phyloP scores from a whole-genome alignment of 169 alveolate species.

The Plasmodium knowlesi region DNA sequence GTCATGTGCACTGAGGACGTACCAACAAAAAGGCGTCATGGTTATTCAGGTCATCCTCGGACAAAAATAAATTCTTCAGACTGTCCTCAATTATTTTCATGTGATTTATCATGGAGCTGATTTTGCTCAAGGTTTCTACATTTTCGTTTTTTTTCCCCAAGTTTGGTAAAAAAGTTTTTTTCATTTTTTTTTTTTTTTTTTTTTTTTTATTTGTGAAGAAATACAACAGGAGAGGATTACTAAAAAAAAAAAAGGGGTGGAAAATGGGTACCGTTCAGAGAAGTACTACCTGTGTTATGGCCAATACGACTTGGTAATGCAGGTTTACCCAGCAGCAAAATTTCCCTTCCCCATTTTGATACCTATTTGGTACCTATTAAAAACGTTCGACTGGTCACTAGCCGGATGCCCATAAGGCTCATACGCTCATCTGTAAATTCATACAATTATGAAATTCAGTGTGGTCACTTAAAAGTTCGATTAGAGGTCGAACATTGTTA shows the following conservation, averaged over 20 bases:
- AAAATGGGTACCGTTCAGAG: not conserved
- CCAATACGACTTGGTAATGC: not conserved
- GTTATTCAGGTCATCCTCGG: conserved; percentile 31
- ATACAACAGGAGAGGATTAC: too few species aligned
- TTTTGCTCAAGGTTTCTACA: conserved; percentile 50
- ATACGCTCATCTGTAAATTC: not conserved
- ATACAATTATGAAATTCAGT: not conserved
- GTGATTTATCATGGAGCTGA: conserved; percentile 53
- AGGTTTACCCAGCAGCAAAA: not conserved
- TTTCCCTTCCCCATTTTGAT: not conserved
- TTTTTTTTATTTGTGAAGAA: not conserved
- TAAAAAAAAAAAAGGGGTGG: not conserved
- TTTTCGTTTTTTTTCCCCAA: conserved; percentile 21
- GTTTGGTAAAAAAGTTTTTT: conserved; percentile 4
- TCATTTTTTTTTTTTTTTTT: conserved; percentile 48
- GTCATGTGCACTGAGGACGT: not conserved
- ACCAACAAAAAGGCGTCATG: conserved; percentile 68
- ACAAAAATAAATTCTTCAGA: conserved; percentile 34
- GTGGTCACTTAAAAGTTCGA: not conserved
- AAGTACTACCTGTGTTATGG: not conserved
- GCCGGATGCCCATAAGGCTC: not conserved
- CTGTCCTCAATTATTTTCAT: conserved; percentile 58
- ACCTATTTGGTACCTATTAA: not conserved
- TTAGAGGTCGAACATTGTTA: not conserved
- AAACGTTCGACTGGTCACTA: not conserved